Conservation (phyloP, 805 yeast genomes). For the Cyberlindnera euphorbiae region DNA sequence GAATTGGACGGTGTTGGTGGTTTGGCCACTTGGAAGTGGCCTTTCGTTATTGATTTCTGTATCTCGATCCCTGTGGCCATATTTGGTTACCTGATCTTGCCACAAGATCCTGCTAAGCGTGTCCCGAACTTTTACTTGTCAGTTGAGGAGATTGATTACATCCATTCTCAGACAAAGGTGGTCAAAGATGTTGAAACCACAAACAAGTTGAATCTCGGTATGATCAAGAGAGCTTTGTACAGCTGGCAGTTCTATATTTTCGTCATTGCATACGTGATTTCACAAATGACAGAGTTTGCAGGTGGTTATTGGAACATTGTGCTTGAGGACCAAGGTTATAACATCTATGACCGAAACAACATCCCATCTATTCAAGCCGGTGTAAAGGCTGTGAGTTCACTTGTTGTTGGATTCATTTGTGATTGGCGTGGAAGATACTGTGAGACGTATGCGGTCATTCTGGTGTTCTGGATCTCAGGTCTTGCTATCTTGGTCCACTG, state of each 20-base stretch:
- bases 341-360: slow-evolving; percentile 23
- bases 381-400: slow-evolving; percentile 17
- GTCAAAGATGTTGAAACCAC: slow-evolving; percentile 16
- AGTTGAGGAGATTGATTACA: slow-evolving; percentile 15
- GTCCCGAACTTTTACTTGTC: slow-evolving; percentile 14
- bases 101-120: slow-evolving; percentile 33
- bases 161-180: slow-evolving; percentile 11
- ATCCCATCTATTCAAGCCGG: slow-evolving; percentile 19
- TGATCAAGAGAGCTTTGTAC: slow-evolving; percentile 17
- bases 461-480: slow-evolving; percentile 15
- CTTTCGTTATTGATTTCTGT: slow-evolving; percentile 43
- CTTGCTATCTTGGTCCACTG: slow-evolving; percentile 12
- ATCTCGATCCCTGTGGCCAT: slow-evolving; percentile 47
- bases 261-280: slow-evolving; percentile 13
- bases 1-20: slow-evolving; percentile 36
- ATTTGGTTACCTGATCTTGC: slow-evolving; percentile 41
- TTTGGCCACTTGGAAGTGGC: slow-evolving; percentile 25
- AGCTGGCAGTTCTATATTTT: slow-evolving; percentile 22
- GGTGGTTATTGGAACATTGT: slow-evolving; percentile 16
- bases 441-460: slow-evolving; percentile 10
- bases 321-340: slow-evolving; percentile 19
- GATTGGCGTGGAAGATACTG: slow-evolving; percentile 20
- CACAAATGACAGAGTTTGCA: slow-evolving; percentile 12
- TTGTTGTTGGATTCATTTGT: slow-evolving; percentile 17
- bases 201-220: slow-evolving; percentile 10